Evolutionary conservation across 257 asterid genomes (phyloP), one percentile per base, ranked within the genome.

Genomic region (Solanum gandarillasii): DNA sequence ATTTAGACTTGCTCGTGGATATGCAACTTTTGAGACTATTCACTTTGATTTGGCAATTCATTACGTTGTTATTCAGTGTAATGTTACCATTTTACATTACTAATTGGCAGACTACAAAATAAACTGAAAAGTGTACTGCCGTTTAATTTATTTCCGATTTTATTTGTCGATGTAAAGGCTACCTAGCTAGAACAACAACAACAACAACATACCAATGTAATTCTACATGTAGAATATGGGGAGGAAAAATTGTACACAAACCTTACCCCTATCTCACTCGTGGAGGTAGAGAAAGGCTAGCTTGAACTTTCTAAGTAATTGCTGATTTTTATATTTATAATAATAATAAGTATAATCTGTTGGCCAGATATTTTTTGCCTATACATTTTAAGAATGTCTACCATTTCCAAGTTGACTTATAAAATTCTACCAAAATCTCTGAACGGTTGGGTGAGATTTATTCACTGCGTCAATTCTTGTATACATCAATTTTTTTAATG

Each of bases 1-100:
- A 36, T 94, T 93, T 90, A 92, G 95, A 3, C 84, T 93, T 12
- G 94, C 95, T 34, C 91, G 91, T 4, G 96, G 96, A 9, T 94
- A 87, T 27, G 94, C 89, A 0, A 90, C 94, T 9, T 90, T 94
- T 48, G 94, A 94, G 92, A 94, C 96, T 2, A 67, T 93, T 74
- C 89, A 89, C 43, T 90, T 90, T 3, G 90, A 94, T 70, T 73
- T 83, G 6, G 68, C 48, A 2, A 87, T 75, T 68, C 88, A 87
- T 27, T 83, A 90, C 14, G 93, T 92, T 3, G 89, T 89, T 86
- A 92, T 94, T 27, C 90, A 84, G 35, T 91, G 90, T 85, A 93
- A 92, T 67, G 4, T 90, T 83, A 92, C 93, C 3, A 88, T 91
- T 60, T 31, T 88, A n/a, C 93, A 88, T 72, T 92, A 90, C n/a